phyloP scores from a whole-genome alignment of 306 rosid genomes.

The Trifolium dubium region DNA sequence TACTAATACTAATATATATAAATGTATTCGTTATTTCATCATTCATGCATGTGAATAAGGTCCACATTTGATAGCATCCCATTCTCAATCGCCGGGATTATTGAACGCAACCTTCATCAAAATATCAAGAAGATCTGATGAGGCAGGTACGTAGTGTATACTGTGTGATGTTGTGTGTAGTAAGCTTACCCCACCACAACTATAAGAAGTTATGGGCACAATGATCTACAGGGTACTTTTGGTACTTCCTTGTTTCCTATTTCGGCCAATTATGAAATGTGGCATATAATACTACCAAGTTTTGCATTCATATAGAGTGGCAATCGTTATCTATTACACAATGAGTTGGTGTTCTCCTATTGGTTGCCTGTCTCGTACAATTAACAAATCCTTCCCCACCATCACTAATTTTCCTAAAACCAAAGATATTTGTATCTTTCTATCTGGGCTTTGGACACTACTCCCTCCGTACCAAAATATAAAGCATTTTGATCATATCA shows the following conservation, averaged over 20 bases:
- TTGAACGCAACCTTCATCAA: slow-evolving; percentile 18
- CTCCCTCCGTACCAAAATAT: no score
- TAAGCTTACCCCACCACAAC: not conserved
- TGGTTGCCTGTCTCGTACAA: slow-evolving; percentile 28
- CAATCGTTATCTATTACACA: slow-evolving; percentile 29
- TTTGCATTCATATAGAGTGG: not conserved
- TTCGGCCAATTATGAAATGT: slow-evolving; percentile 14
- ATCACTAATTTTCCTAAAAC: no score
- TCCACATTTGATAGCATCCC: not conserved
- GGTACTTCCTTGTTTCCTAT: not conserved
- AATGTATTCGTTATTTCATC: not conserved
- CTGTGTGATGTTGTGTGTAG: no score
- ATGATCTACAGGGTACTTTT: not conserved
- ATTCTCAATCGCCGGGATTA: slow-evolving; percentile 18
- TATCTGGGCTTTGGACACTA: no score
- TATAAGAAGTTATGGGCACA: not conserved
- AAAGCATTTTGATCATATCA: no score
- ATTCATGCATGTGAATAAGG: not conserved
- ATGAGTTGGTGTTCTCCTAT: slow-evolving; percentile 23
- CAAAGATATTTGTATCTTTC: no score
- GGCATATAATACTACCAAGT: slow-evolving; percentile 3
- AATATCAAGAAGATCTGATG: not conserved
- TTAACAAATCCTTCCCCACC: not conserved
- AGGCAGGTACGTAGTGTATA: not conserved
- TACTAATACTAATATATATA: no score